A percentile compares a stretch with the other conserved stretches of the same genome.
phyloP scores from a whole-genome alignment of 768 basidiomycete genomes.

The Chalciporus sphaerocephalus region DNA sequence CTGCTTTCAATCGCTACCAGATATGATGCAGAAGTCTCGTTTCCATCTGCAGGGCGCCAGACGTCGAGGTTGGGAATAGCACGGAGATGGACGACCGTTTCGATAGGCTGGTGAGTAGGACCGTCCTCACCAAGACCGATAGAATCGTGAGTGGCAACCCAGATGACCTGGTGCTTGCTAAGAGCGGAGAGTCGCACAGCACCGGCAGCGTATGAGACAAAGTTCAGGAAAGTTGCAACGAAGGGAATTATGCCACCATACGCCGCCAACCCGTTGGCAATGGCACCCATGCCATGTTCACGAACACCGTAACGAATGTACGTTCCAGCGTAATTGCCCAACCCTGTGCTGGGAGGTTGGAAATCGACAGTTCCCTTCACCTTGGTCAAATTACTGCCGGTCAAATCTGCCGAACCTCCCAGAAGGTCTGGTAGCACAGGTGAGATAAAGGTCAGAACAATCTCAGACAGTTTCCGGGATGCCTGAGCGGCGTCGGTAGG shows the following conservation, averaged over 20 bases:
- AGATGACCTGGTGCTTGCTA: constrained; percentile 85
- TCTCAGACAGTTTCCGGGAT: constrained; percentile 90
- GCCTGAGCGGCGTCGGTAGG: constrained; percentile 80
- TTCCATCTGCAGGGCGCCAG: constrained; percentile 92
- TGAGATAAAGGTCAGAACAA: constrained; percentile 72
- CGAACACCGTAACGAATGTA: constrained; percentile 97
- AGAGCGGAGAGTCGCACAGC: constrained; percentile 89
- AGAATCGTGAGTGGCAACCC: constrained; percentile 94
- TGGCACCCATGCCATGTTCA: constrained; percentile 96
- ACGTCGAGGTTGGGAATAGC: constrained; percentile 89
- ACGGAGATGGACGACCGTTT: constrained; percentile 82
- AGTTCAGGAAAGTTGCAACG: constrained; percentile 92
- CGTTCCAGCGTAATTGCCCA: constrained; percentile 80
- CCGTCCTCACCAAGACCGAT: constrained; percentile 93
- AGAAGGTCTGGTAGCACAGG: constrained; percentile 77
- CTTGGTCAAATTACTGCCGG: constrained; percentile 88
- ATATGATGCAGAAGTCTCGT: constrained; percentile 96
- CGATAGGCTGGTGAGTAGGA: constrained; percentile 93
- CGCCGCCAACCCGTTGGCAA: constrained; percentile 84
- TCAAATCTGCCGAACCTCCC: constrained; percentile 88
- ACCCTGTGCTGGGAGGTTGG: constrained; percentile 81
- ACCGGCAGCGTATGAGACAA: constrained; percentile 90
- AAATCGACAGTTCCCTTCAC: constrained; percentile 84
- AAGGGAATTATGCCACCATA: constrained; percentile 92
- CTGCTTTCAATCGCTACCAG: constrained; percentile 68